phyloP scores from a whole-genome alignment of 75 land plant species.

The Sequoiadendron giganteum region DNA sequence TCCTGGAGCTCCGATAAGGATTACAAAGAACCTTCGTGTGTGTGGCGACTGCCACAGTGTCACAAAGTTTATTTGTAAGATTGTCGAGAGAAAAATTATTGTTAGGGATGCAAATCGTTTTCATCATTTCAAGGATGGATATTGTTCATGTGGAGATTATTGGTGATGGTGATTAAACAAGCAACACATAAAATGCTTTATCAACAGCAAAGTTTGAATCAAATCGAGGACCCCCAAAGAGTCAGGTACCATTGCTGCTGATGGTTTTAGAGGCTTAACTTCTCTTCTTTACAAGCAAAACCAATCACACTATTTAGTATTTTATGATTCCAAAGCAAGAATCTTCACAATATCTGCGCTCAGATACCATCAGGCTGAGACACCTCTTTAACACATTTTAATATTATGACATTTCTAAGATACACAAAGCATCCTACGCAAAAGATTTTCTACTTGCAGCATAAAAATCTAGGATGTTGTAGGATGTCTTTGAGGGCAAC shows the following conservation, averaged over 20 bases:
- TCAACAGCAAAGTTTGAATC: background rate
- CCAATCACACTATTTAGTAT: background rate
- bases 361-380: background rate
- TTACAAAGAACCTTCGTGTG: background rate
- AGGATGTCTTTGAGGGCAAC: background rate
- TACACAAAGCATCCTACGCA: background rate
- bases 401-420: background rate
- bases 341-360: background rate
- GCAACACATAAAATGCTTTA: background rate
- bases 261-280: background rate
- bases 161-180: background rate
- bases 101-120: background rate
- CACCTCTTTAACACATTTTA: background rate
- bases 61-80: background rate
- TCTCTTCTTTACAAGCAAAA: background rate
- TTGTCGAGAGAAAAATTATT: background rate
- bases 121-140: background rate
- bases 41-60: background rate
- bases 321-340: background rate
- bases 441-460: background rate
- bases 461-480: background rate
- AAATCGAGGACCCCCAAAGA: no score
- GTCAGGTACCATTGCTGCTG: no score
- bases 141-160: background rate
- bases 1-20: background rate